Evolutionary conservation across 2,329 filamentous ascomycete species (phyloP).

Genomic region (Trichoderma semiorbis): DNA sequence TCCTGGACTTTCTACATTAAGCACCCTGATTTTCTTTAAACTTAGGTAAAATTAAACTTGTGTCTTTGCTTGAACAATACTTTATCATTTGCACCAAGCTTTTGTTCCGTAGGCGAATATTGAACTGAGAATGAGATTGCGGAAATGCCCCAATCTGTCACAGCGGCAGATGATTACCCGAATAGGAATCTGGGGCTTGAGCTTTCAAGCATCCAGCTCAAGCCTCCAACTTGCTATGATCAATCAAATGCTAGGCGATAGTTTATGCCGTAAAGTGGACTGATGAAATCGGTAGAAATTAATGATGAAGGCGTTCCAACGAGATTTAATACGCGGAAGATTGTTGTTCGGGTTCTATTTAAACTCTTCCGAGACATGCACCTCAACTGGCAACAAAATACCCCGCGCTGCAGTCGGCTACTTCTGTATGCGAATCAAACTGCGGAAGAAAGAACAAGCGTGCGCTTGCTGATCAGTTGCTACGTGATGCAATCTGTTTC

Average conservation of each 20-base stretch:
- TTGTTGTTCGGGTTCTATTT: background rate
- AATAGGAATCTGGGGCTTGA: background rate
- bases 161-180: background rate
- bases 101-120: background rate
- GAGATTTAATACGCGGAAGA: background rate
- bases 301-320: background rate
- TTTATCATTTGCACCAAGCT: background rate
- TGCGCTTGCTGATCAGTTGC: background rate
- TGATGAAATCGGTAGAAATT: background rate
- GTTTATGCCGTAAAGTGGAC: background rate
- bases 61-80: background rate
- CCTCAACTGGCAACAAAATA: background rate
- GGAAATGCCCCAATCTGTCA: background rate
- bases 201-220: background rate
- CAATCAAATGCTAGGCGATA: background rate
- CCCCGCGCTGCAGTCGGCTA: constrained; percentile 3
- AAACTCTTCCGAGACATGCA: background rate
- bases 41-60: fast-evolving
- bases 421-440: background rate
- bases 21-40: too few relatives aligned
- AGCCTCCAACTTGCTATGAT: background rate
- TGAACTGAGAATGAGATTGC: background rate
- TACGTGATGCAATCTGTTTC: background rate
- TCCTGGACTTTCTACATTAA: background rate
- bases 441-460: constrained; percentile 12